A percentile compares a stretch with the other conserved stretches of the same genome.
phyloP scores from a whole-genome alignment of 306 rosid species.

The Pyrus bretschneideri region DNA sequence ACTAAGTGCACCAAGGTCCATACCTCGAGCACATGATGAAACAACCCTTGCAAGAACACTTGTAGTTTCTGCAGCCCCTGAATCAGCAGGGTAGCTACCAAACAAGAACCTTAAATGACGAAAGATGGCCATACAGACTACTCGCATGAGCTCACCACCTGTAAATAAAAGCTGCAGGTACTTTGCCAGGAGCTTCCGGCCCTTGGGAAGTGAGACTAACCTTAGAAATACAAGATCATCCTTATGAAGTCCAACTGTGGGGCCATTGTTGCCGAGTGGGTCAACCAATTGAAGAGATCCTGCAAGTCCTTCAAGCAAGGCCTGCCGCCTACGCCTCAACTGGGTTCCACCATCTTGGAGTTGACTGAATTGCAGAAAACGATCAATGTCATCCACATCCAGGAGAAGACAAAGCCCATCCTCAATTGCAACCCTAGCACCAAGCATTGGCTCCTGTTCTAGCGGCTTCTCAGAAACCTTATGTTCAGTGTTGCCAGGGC shows the following conservation, averaged over 20 bases:
- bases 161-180: slow-evolving; percentile 66
- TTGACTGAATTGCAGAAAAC: slow-evolving; percentile 82
- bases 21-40: slow-evolving; percentile 47
- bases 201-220: slow-evolving; percentile 81
- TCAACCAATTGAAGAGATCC: slow-evolving; percentile 85
- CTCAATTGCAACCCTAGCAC: slow-evolving; percentile 82
- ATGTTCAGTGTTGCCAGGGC: slow-evolving; percentile 49
- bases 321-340: slow-evolving; percentile 59
- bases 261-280: slow-evolving; percentile 73
- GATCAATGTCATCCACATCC: slow-evolving; percentile 94
- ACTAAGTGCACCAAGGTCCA: slow-evolving; percentile 94
- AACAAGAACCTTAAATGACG: slow-evolving; percentile 83
- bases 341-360: slow-evolving; percentile 70
- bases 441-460: slow-evolving; percentile 97
- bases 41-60: slow-evolving; percentile 64
- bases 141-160: slow-evolving; percentile 71
- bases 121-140: slow-evolving; percentile 92
- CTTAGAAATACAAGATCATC: slow-evolving; percentile 84
- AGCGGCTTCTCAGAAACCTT: slow-evolving; percentile 78
- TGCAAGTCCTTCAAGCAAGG: slow-evolving; percentile 69
- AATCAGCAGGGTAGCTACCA: slow-evolving; percentile 71
- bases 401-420: slow-evolving; percentile 93
- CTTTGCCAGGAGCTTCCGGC: slow-evolving; percentile 68
- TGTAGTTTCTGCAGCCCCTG: slow-evolving; percentile 54
- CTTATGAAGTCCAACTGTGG: slow-evolving; percentile 55